Conservation (phyloP, 2,329 filamentous ascomycete genomes). For the Fusarium sp. region DNA sequence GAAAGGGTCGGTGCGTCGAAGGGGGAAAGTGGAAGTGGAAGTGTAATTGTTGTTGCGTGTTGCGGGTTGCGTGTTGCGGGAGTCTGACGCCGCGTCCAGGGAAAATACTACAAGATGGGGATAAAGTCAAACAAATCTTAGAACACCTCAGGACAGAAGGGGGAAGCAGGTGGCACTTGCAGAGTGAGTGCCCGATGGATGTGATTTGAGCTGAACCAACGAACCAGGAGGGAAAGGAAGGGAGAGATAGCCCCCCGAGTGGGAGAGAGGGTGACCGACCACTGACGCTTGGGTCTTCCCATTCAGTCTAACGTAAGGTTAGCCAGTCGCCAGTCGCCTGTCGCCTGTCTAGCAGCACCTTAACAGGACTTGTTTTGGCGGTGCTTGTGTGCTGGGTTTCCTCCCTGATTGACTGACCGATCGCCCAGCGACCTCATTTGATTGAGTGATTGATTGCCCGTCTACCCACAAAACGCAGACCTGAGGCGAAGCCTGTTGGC, state of each 20-base stretch:
- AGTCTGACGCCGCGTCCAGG: slow-evolving; percentile 46
- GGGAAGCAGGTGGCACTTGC: slow-evolving; percentile 38
- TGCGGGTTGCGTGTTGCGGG: too few species aligned
- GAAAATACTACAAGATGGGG: slow-evolving; percentile 33
- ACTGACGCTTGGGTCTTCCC: slow-evolving; percentile 38
- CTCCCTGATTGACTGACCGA: too few species aligned
- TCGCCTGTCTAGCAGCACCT: too few species aligned
- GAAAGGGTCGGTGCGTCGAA: slow-evolving; percentile 31
- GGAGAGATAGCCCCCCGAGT: too few species aligned
- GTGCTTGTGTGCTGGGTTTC: slow-evolving; percentile 36
- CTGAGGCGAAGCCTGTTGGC: slow-evolving; percentile 46
- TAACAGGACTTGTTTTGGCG: slow-evolving; percentile 26
- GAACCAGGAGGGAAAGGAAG: slow-evolving; percentile 12
- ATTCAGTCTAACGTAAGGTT: too few species aligned
- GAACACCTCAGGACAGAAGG: slow-evolving; percentile 34
- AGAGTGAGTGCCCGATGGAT: slow-evolving; percentile 20
- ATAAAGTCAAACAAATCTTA: slow-evolving; percentile 47
- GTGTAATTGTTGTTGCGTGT: slow-evolving; percentile 49
- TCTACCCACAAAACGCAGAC: slow-evolving; percentile 39
- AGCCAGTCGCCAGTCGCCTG: too few species aligned
- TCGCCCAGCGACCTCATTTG: slow-evolving; percentile 14
- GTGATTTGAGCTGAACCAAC: slow-evolving; percentile 5
- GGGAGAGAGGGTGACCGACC: slow-evolving; percentile 9
- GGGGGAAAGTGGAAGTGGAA: slow-evolving; percentile 43
- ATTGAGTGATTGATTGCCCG: slow-evolving; percentile 38